Percentiles rank a stretch among this genome's conserved stretches.
These are phyloP conservation scores for Hemileccinum impolitum DNA, from an alignment of 768 basidiomycete species.

Conservation along the genomic window DNA sequence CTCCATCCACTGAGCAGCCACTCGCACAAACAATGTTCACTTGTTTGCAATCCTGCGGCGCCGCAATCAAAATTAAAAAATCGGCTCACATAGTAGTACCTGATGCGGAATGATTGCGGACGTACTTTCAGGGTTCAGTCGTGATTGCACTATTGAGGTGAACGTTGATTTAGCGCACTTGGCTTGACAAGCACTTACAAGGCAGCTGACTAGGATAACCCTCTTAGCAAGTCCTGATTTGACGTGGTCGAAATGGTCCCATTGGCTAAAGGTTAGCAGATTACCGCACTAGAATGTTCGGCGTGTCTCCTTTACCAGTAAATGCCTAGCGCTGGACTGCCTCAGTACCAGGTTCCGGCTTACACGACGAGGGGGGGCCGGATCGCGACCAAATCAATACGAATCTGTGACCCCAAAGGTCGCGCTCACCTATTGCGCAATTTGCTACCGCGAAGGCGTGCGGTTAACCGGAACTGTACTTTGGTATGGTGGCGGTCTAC, in stretches of 20 bases:
- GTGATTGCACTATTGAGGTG: constrained; percentile 13
- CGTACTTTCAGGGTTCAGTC: constrained; percentile 16
- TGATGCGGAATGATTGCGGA: constrained; percentile 15
- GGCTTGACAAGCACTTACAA: constrained; percentile 20
- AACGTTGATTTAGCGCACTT: constrained; percentile 10
- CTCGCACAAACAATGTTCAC: constrained; percentile 9
- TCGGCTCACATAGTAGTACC: constrained; percentile 10
- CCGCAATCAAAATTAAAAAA: constrained; percentile 13
- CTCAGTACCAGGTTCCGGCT: not conserved
- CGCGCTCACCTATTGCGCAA: not conserved
- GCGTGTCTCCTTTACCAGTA: constrained; percentile 4
- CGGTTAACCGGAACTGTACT: not conserved
- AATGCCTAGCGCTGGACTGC: not conserved
- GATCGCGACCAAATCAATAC: constrained; percentile 5
- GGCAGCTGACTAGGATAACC: constrained; percentile 25
- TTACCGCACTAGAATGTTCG: not conserved
- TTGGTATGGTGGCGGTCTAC: constrained; percentile 3
- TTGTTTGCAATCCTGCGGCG: constrained; percentile 2
- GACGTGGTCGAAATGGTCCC: constrained; percentile 1
- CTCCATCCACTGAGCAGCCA: too few species aligned
- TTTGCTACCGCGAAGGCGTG: not conserved
- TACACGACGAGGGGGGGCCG: not conserved
- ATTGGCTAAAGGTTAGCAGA: constrained; percentile 14
- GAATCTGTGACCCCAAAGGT: not conserved
- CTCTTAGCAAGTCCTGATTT: constrained; percentile 15